Base-by-base conservation (phyloP, 2,329 filamentous ascomycete genomes). In the Phaeoacremonium minimum region DNA sequence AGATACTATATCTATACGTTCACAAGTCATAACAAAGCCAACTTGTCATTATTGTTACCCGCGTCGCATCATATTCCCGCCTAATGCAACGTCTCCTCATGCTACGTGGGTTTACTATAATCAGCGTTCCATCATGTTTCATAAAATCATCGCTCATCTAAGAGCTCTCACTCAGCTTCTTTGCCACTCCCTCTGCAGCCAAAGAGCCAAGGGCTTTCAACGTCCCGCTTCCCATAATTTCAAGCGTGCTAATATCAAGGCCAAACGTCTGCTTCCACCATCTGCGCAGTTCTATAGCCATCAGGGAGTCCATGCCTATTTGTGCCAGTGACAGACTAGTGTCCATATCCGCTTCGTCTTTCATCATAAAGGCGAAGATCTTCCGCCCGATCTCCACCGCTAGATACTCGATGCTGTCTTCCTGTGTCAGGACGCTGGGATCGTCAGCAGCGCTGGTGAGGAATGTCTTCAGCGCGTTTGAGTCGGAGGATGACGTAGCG, bases 391-490 rank as follows among this genome's bases (percentile, higher is more conserved):
- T 18, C 30, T 29, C 30, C 4, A 29, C 14, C 19, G 35, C 32
- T 16, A 36, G 4, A n/a, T 8, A 7, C 18, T 30, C 28, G 22
- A 32, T 31, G 17, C 35, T 18, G 9, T 16, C 16, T 18, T 37
- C 35, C 7, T 29, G n/a, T 14, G 17, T 37, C 18, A 16, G 30
- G 3, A 37, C 26, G 4, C 22, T 29, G 12, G 28, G 18, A 15
- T 37, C 30, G 13, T 30, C 16, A n/a, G 29, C 15, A 13, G 22
- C 22, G 9, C 22, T 9, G 22, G 22, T n/a, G 9, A 26, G 22
- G 22, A 51, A 51, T 15, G 42, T 36, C 30, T 52, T 48, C 18
- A 52, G 41, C 11, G 38, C 43, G 32, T 40, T 46, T 35, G 37
- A 44, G 32, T 43, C 41, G 35, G 15, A 32, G n/a, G 33, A 32